A percentile compares a stretch with the other conserved stretches of the same genome.
Conservation (phyloP, 2,329 filamentous ascomycete species). For the Ceratocystis harringtonii region DNA sequence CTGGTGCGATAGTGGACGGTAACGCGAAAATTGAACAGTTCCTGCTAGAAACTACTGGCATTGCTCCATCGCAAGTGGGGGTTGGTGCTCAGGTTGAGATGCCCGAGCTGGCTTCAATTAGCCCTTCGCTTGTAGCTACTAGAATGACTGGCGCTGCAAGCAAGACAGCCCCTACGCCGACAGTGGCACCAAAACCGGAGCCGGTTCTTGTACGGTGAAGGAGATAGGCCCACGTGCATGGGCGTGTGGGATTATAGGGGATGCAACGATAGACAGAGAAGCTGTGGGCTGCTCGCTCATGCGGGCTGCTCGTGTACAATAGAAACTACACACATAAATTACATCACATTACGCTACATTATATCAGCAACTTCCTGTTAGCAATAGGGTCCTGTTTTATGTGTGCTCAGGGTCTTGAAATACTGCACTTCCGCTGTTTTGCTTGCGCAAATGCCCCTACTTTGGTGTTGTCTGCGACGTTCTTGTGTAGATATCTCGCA, state of each 20-base stretch:
- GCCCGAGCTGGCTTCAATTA: slow-evolving; percentile 7
- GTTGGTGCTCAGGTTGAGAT: slow-evolving; percentile 3
- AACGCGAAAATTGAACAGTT: slow-evolving; percentile 29
- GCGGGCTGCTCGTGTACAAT: neutral
- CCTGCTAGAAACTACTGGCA: slow-evolving; percentile 11
- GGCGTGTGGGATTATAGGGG: neutral
- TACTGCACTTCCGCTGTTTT: neutral
- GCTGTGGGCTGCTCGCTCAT: neutral
- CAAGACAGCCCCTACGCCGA: neutral
- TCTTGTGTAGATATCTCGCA: too few relatives aligned
- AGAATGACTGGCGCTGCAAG: neutral
- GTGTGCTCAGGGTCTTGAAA: neutral
- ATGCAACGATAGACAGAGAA: neutral
- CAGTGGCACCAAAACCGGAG: neutral
- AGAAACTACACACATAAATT: neutral
- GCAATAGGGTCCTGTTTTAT: neutral
- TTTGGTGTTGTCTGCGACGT: too few relatives aligned
- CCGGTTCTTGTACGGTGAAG: slow-evolving; percentile 1
- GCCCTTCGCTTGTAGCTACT: neutral
- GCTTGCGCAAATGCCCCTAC: too few relatives aligned
- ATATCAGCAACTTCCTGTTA: neutral
- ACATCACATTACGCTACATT: neutral
- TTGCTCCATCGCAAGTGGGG: slow-evolving; percentile 14
- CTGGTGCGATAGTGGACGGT: slow-evolving; percentile 47
- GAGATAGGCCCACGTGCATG: neutral